A percentile compares a stretch with the other conserved stretches of the same genome.
Evolutionary conservation across 2,329 filamentous ascomycete genomes (phyloP).

Genomic region (Monosporascus sp.): DNA sequence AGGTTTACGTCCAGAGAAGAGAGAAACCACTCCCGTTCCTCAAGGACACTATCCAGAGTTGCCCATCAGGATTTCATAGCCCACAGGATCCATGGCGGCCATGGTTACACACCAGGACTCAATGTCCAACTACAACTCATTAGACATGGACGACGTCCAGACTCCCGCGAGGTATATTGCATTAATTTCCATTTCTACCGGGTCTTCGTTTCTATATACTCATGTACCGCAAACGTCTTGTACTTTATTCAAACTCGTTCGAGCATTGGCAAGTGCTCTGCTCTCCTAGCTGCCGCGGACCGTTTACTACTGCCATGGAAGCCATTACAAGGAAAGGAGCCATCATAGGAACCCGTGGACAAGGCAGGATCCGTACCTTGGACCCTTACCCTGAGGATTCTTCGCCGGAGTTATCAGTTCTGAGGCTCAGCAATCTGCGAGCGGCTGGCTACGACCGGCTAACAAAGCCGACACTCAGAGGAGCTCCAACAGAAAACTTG

Average conservation of each 20-base stretch:
- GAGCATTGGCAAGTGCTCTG: neutral
- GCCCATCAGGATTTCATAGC: constrained; percentile 32
- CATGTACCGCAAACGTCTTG: constrained; percentile 20
- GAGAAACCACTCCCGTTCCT: constrained; percentile 25
- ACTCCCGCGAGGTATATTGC: constrained; percentile 56
- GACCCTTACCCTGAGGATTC: constrained; percentile 6
- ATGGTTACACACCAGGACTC: constrained; percentile 41
- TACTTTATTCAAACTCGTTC: neutral
- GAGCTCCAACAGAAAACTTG: constrained; percentile 23
- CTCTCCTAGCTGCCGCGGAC: neutral
- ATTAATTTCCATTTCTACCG: constrained; percentile 45
- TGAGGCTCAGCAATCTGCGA: constrained; percentile 17
- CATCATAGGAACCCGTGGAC: constrained; percentile 6
- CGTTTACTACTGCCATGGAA: neutral
- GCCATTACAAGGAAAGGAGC: constrained; percentile 10
- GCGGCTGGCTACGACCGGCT: constrained; percentile 11
- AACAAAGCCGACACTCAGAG: constrained; percentile 23
- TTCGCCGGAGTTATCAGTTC: constrained; percentile 13
- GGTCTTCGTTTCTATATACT: constrained; percentile 33
- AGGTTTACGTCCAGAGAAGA: constrained; percentile 11
- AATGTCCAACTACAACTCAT: constrained; percentile 49
- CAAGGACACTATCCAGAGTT: constrained; percentile 14
- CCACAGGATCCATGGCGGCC: constrained; percentile 45
- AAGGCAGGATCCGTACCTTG: constrained; percentile 8
- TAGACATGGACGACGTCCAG: constrained; percentile 55